These are phyloP conservation scores for Psidium guajava DNA, from an alignment of 345 rosid species.

Conservation along the genomic window DNA sequence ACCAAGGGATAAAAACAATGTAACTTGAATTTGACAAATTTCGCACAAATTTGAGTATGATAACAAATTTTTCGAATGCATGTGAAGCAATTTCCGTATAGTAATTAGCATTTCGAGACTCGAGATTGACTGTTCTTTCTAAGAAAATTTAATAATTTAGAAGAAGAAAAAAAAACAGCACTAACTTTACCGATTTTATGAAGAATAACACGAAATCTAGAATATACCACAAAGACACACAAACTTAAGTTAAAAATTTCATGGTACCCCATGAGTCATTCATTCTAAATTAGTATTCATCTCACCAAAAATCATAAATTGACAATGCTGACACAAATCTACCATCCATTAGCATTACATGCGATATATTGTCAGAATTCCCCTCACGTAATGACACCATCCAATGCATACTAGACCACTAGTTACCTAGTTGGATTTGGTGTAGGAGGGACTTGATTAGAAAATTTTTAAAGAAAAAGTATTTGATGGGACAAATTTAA, in stretches of 20 bases:
- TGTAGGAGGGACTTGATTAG: neutral
- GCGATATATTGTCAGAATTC: neutral
- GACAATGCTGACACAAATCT: accelerated
- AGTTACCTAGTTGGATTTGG: neutral
- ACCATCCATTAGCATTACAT: neutral
- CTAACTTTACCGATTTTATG: too few species aligned
- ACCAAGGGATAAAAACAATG: neutral
- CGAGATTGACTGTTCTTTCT: too few species aligned
- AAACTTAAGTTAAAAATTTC: neutral
- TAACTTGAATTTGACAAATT: neutral
- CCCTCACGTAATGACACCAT: neutral
- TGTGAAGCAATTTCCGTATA: neutral
- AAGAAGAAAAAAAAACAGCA: too few species aligned
- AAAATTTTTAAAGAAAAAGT: accelerated
- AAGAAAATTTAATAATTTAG: too few species aligned
- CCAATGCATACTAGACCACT: too few species aligned
- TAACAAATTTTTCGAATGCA: neutral
- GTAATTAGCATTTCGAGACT: too few species aligned
- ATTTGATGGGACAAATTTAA: accelerated
- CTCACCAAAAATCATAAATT: accelerated
- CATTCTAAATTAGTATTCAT: neutral
- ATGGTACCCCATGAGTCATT: neutral
- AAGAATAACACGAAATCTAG: too few species aligned
- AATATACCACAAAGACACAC: too few species aligned
- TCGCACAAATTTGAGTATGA: neutral